Percentiles rank a stretch among this genome's conserved stretches.
Evolutionary conservation across 2,329 filamentous ascomycete species (phyloP).

Genomic region (Penicillium crustosum): DNA sequence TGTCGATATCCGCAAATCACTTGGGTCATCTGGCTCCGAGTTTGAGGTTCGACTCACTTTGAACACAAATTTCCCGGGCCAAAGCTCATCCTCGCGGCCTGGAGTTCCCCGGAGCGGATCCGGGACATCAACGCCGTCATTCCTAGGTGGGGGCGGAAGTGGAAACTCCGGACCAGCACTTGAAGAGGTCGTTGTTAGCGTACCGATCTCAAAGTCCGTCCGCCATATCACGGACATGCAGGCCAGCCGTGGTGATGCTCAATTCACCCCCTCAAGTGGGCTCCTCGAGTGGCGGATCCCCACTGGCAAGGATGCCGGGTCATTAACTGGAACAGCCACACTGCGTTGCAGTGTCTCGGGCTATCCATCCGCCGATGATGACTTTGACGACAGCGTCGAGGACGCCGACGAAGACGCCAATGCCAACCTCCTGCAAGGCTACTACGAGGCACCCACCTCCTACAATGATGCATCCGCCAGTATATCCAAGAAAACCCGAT

Average conservation of each 20-base stretch:
- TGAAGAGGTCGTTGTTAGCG: constrained; percentile 73
- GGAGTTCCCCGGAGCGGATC: constrained; percentile 43
- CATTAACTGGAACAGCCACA: constrained; percentile 66
- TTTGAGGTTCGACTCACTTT: constrained; percentile 83
- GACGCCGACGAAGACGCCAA: constrained; percentile 34
- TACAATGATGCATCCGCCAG: constrained; percentile 26
- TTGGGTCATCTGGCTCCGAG: constrained; percentile 74
- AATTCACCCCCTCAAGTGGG: constrained; percentile 71
- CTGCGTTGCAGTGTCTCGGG: constrained; percentile 81
- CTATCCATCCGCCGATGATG: constrained; percentile 50
- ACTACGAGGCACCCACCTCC: constrained; percentile 47
- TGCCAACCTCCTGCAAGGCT: constrained; percentile 46
- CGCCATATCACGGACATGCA: constrained; percentile 81
- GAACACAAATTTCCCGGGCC: constrained; percentile 63
- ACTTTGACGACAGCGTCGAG: constrained; percentile 46
- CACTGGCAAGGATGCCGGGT: constrained; percentile 67
- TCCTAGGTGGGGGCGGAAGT: constrained; percentile 53
- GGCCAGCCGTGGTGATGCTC: constrained; percentile 77
- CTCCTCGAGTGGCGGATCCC: constrained; percentile 80
- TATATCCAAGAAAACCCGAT: constrained; percentile 27
- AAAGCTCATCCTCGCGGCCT: constrained; percentile 42
- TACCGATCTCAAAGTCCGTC: constrained; percentile 76
- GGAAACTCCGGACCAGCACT: constrained; percentile 62
- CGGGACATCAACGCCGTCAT: constrained; percentile 50
- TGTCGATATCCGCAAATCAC: constrained; percentile 75